These are phyloP conservation scores for Aspergillaceae sp. DNA, from an alignment of 2,329 filamentous ascomycete genomes.

Conservation along the genomic window DNA sequence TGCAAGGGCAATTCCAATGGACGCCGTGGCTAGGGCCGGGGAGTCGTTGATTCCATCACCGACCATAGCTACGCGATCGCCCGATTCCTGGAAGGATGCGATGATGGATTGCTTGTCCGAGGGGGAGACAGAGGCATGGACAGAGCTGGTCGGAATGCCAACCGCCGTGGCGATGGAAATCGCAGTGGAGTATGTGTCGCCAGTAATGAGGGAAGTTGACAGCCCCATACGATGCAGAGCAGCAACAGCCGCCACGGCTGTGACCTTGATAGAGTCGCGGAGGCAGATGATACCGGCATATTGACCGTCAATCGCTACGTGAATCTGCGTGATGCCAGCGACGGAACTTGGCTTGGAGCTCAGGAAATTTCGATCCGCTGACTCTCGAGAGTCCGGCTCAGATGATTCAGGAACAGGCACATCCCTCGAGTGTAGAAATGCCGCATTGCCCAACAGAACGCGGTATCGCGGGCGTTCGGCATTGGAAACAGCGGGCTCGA, in stretches of 20 bases:
- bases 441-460: constrained; percentile 74
- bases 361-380: constrained; percentile 18
- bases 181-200: constrained; percentile 79
- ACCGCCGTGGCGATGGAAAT: constrained; percentile 73
- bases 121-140: constrained; percentile 81
- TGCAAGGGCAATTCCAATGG: constrained; percentile 86
- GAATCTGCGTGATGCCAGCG: constrained; percentile 80
- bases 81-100: constrained; percentile 61
- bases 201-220: constrained; percentile 83
- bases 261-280: constrained; percentile 83
- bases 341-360: constrained; percentile 24
- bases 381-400: constrained; percentile 25
- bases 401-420: constrained; percentile 43
- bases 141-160: constrained; percentile 65
- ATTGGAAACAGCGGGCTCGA: constrained; percentile 61
- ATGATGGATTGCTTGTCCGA: constrained; percentile 87
- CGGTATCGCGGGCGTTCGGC: constrained; percentile 63
- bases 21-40: constrained; percentile 82
- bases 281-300: constrained; percentile 80
- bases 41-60: constrained; percentile 98
- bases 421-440: constrained; percentile 63
- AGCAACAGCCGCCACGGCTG: constrained; percentile 68
- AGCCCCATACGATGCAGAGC: constrained; percentile 80
- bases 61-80: constrained; percentile 86
- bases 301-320: constrained; percentile 72